These are phyloP conservation scores for Cystobasidiopsis lactophilus DNA, from an alignment of 768 basidiomycete genomes.

Conservation along the genomic window DNA sequence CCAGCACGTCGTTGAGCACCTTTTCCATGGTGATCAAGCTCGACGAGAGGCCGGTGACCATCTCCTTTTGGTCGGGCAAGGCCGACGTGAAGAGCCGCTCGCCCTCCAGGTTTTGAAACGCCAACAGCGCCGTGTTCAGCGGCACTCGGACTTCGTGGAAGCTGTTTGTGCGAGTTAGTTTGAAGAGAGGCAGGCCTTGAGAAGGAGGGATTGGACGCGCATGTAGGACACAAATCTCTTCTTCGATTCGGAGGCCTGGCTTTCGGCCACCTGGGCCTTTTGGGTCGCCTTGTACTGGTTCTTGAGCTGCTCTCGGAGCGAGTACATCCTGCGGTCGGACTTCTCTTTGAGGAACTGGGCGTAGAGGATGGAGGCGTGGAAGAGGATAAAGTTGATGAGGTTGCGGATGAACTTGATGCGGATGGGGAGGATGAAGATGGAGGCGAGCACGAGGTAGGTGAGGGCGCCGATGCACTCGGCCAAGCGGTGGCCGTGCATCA, in stretches of 20 bases:
- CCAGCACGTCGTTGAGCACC: conserved; percentile 29
- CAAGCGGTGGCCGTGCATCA: background rate
- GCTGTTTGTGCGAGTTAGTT: background rate
- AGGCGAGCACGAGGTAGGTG: background rate
- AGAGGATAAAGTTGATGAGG: conserved; percentile 1
- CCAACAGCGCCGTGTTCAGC: conserved; percentile 29
- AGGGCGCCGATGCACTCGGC: background rate
- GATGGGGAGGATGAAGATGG: background rate
- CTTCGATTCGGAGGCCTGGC: conserved; percentile 44
- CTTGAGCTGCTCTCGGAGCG: conserved; percentile 43
- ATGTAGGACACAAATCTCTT: conserved; percentile 39
- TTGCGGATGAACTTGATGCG: background rate
- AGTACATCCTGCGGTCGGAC: background rate
- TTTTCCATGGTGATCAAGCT: conserved; percentile 66
- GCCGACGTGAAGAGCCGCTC: background rate
- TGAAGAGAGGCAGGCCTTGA: background rate
- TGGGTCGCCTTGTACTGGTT: conserved; percentile 44
- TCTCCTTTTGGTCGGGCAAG: background rate
- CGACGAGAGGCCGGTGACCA: conserved; percentile 64
- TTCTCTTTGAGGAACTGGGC: background rate
- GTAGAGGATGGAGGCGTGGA: background rate
- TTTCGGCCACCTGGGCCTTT: conserved; percentile 51
- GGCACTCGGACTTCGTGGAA: conserved; percentile 33
- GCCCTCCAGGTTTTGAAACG: conserved; percentile 1
- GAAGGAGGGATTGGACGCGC: background rate